Conservation (phyloP, 345 rosid species). For the Psidium guajava region DNA sequence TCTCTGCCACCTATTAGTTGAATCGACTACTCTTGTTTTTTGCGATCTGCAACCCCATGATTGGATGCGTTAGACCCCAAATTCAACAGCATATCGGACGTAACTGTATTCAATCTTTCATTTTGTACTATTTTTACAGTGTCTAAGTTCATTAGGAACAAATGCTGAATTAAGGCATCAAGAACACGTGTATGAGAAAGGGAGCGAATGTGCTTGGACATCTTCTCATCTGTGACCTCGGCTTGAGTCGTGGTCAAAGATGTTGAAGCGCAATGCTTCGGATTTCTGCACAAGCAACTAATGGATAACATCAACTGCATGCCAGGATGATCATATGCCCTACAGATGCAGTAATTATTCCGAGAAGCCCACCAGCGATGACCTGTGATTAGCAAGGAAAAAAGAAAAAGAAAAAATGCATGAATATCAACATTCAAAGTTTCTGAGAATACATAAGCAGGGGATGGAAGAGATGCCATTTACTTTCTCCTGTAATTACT, state of each 20-base stretch:
- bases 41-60: not conserved
- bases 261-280: not conserved
- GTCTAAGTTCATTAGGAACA: not conserved
- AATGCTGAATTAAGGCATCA: not conserved
- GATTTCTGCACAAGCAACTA: not conserved
- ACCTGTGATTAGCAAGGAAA: conserved; percentile 33
- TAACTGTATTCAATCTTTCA: not conserved
- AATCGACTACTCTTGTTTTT: not conserved
- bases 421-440: not conserved
- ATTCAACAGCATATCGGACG: not conserved
- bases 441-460: not conserved
- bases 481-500: not conserved
- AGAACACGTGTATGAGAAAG: not conserved
- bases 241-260: not conserved
- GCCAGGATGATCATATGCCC: conserved; percentile 41
- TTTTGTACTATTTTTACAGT: not conserved
- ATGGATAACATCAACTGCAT: conserved; percentile 10
- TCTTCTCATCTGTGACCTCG: not conserved
- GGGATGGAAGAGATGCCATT: not conserved
- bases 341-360: conserved; percentile 34
- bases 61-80: not conserved
- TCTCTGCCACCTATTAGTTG: not conserved
- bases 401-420: not conserved
- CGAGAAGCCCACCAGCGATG: conserved; percentile 68
- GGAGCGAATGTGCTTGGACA: not conserved